Evolutionary conservation across 805 yeast genomes (phyloP).

Genomic region (Ogataea minuta): DNA sequence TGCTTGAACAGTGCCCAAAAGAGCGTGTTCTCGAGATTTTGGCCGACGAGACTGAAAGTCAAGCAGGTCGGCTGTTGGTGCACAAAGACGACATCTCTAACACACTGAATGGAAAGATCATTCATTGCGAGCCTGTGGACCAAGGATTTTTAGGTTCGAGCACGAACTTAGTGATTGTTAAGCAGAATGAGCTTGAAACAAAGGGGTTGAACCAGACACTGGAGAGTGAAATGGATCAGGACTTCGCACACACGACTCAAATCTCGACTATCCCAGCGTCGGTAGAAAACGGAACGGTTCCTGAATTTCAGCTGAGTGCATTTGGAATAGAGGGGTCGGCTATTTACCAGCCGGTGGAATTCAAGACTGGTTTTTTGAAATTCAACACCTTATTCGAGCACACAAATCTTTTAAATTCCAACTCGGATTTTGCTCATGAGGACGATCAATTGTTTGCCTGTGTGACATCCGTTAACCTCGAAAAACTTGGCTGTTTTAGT

Average conservation of each 20-base stretch:
- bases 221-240: constrained; percentile 12
- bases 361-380: constrained; percentile 10
- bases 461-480: constrained; percentile 48
- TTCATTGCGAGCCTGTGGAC: constrained; percentile 68
- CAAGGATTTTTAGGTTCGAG: constrained; percentile 55
- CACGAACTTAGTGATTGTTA: constrained; percentile 57
- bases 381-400: constrained; percentile 15
- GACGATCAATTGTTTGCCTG: constrained; percentile 48
- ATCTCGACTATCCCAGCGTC: constrained; percentile 12
- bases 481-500: constrained; percentile 58
- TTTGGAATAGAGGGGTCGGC: constrained; percentile 20
- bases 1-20: constrained; percentile 37
- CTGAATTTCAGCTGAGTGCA: constrained; percentile 16
- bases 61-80: constrained; percentile 25
- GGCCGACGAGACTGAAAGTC: constrained; percentile 34
- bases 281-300: constrained; percentile 4
- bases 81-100: constrained; percentile 44
- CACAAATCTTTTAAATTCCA: constrained; percentile 18
- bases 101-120: constrained; percentile 47
- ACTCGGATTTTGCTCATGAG: constrained; percentile 31
- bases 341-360: constrained; percentile 13
- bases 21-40: constrained; percentile 34
- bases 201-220: constrained; percentile 1
- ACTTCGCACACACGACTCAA: constrained; percentile 7
- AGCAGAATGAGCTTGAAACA: constrained; percentile 16